These are phyloP conservation scores for Boeremia lycopersici DNA, from an alignment of 2,329 filamentous ascomycete species.

Conservation along the genomic window DNA sequence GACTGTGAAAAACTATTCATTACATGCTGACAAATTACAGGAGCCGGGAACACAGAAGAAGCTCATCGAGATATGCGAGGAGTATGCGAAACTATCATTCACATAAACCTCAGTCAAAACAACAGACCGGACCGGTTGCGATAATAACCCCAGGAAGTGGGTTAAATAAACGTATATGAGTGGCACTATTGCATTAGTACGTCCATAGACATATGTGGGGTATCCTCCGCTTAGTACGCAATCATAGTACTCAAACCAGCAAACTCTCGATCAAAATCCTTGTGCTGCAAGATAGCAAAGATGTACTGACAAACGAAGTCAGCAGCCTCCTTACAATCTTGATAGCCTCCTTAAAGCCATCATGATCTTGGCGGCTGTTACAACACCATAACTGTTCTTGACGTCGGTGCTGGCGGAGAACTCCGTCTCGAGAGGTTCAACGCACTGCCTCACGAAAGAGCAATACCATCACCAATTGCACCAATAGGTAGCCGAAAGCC, in stretches of 20 bases:
- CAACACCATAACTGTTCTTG: slow-evolving; percentile 76
- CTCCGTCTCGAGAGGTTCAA: slow-evolving; percentile 54
- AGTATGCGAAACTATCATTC: slow-evolving; percentile 23
- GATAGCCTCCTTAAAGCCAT: slow-evolving; percentile 66
- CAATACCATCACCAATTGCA: slow-evolving; percentile 73
- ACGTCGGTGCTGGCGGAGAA: slow-evolving; percentile 59
- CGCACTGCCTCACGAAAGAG: slow-evolving; percentile 62
- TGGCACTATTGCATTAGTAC: slow-evolving; percentile 5
- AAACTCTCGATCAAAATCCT: slow-evolving; percentile 75
- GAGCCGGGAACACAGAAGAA: slow-evolving; percentile 36
- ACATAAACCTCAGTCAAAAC: neutral
- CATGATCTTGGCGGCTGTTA: slow-evolving; percentile 65
- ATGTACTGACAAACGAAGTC: slow-evolving; percentile 75
- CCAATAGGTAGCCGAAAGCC: slow-evolving; percentile 82
- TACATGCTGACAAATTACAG: slow-evolving; percentile 12
- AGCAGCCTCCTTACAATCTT: slow-evolving; percentile 70
- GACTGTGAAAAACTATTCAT: no score
- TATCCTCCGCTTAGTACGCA: slow-evolving; percentile 63
- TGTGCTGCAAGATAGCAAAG: slow-evolving; percentile 71
- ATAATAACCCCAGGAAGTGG: no score
- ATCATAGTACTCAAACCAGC: slow-evolving; percentile 71
- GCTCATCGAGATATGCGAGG: slow-evolving; percentile 32
- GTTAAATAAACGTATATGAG: neutral
- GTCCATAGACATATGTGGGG: neutral
- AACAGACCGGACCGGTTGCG: neutral